Evolutionary conservation across 345 rosid genomes (phyloP).

Genomic region (Leavenworthia alabamica): DNA sequence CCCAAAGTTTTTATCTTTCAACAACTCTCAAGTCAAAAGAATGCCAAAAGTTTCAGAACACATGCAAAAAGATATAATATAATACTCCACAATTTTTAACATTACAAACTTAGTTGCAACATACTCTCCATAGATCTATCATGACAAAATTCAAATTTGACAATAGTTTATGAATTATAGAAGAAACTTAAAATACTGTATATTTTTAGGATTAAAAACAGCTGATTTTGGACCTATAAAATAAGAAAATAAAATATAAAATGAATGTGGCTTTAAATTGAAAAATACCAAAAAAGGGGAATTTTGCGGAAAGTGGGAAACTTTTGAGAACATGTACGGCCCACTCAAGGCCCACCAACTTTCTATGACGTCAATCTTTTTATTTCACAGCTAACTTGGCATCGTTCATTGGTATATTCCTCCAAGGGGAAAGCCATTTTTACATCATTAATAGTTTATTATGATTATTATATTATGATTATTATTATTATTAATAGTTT

Average conservation of each 20-base stretch:
- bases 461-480: too few relatives aligned
- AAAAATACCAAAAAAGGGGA: background rate
- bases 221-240: background rate
- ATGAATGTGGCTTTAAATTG: background rate
- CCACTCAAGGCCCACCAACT: conserved; percentile 18
- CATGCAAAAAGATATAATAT: too few relatives aligned
- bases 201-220: background rate
- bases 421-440: background rate
- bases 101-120: background rate
- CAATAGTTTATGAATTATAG: background rate
- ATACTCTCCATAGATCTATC: background rate
- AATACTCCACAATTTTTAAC: background rate
- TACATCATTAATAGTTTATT: too few relatives aligned
- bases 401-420: conserved; percentile 14
- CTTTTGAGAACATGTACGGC: conserved; percentile 1
- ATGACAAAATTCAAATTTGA: background rate
- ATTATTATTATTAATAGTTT: too few relatives aligned
- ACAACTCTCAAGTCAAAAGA: conserved; percentile 1
- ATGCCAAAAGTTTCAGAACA: background rate
- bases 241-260: background rate
- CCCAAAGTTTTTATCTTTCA: background rate
- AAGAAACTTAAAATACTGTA: background rate
- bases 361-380: conserved; percentile 1
- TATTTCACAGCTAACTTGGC: conserved; percentile 11
- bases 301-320: background rate